Base-by-base conservation (phyloP, 306 rosid species). In the Cicer arietinum region DNA sequence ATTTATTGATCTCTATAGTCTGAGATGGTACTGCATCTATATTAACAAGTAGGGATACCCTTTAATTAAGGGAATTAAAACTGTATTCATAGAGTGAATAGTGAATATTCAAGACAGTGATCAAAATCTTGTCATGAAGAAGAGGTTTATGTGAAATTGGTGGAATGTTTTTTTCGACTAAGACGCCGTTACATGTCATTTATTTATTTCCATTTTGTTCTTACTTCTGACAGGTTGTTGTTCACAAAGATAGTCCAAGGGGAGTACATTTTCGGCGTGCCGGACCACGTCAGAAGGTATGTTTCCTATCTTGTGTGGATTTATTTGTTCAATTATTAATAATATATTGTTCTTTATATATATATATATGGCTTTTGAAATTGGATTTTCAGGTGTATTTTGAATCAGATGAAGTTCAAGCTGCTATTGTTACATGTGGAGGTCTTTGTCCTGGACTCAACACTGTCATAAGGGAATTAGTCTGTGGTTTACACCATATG, bases 371-470 rank as follows among this genome's bases (percentile, higher is more conserved):
- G 10, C 20, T 53, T 57, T 40, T 4, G 10, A 54, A 73, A 41
- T 74, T 72, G 81, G 67, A 62, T 64, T 5, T 80, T 78, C 81
- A 92, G 99, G 89, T 90, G 82, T 92, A 88, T 46, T 94, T 94
- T 46, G 84, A 92, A 22, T 20, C 97, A 6, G 99, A 94, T 50
- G 98, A 92, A 59, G 97, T 94, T 86, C 84, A 76, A 61, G 99
- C 96, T 52, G 95, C 96, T 68, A 94, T 92, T 57, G 99, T 94
- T 58, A 94, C 98, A 6, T 94, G 98, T 40, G 99, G 99, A 42
- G 99, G 99, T 81, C 95, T 94, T 10, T 94, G 99, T 70, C 98
- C 99, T 51, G 99, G 99, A 2, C 98, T 94, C 85, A 94, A 94
- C 90, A 94, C 98, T 1, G 98, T 94, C 67, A 90, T 90, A n/a